phyloP scores from a whole-genome alignment of 1,139 yeast genomes.

The Suhomyces choctaworum region DNA sequence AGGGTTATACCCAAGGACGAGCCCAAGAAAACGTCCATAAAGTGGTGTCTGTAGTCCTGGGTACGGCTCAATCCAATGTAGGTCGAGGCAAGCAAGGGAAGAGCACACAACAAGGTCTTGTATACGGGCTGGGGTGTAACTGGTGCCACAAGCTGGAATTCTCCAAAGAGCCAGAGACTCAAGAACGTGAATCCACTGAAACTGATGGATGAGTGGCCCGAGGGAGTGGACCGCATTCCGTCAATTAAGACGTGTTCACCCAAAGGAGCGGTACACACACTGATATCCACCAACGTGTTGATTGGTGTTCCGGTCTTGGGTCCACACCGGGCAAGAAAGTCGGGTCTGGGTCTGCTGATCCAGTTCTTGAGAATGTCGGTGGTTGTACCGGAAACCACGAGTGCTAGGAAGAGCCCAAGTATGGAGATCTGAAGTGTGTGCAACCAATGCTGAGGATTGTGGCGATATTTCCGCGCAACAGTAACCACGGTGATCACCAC shows the following conservation, averaged over 20 bases:
- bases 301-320: slow-evolving; percentile 42
- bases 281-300: slow-evolving; percentile 40
- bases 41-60: slow-evolving; percentile 79
- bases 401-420: slow-evolving; percentile 53
- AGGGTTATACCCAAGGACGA: slow-evolving; percentile 48
- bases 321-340: slow-evolving; percentile 68
- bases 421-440: slow-evolving; percentile 50
- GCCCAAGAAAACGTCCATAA: slow-evolving; percentile 65
- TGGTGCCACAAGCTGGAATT: slow-evolving; percentile 34
- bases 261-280: slow-evolving; percentile 45
- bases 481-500: slow-evolving; percentile 34
- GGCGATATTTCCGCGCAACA: slow-evolving; percentile 24
- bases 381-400: slow-evolving; percentile 44
- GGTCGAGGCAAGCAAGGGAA: slow-evolving; percentile 20
- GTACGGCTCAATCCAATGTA: slow-evolving; percentile 59
- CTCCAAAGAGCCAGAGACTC: slow-evolving; percentile 62
- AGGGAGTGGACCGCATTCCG: slow-evolving; percentile 50
- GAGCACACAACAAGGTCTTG: slow-evolving; percentile 12
- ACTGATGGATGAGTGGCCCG: slow-evolving; percentile 49
- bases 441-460: slow-evolving; percentile 11
- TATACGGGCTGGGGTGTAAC: slow-evolving; percentile 15
- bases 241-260: slow-evolving; percentile 33
- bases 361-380: slow-evolving; percentile 70
- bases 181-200: slow-evolving; percentile 42
- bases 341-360: slow-evolving; percentile 84